Evolutionary conservation across 129 eudicot species (phyloP).

Genomic region (Lactuca sativa): DNA sequence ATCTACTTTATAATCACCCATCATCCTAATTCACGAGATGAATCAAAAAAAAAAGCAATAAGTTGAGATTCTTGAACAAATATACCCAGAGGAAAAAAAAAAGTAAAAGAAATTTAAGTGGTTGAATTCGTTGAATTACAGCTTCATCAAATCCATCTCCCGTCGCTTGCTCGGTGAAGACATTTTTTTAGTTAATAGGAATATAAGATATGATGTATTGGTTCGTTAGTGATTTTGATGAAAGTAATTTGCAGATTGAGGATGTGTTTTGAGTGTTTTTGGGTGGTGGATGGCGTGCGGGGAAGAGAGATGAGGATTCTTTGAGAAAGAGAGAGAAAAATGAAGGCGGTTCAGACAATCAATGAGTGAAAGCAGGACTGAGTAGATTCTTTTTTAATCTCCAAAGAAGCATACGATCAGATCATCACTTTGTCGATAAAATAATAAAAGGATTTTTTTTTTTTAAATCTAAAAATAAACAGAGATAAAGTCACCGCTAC

Average conservation of each 20-base stretch:
- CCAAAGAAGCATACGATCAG: background rate
- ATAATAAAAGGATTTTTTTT: too few relatives aligned
- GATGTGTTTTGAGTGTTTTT: constrained; percentile 15
- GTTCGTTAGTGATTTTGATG: background rate
- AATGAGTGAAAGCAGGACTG: constrained; percentile 33
- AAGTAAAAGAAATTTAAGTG: background rate
- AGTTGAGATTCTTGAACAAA: constrained; percentile 10
- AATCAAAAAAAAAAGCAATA: constrained; percentile 6
- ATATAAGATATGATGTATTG: background rate
- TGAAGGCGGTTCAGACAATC: constrained; percentile 44
- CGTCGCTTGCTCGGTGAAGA: constrained; percentile 90
- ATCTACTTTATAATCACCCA: constrained; percentile 95
- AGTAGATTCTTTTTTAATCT: constrained; percentile 28
- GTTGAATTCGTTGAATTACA: constrained; percentile 33
- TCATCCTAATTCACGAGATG: constrained; percentile 64
- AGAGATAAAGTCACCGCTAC: background rate
- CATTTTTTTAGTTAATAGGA: constrained; percentile 28
- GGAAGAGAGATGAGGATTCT: constrained; percentile 36
- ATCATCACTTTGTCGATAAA: background rate
- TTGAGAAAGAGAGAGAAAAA: constrained; percentile 1
- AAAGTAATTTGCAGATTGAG: background rate
- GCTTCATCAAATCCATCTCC: constrained; percentile 92
- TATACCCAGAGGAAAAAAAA: background rate
- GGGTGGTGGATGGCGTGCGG: constrained; percentile 36
- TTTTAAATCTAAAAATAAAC: background rate